phyloP scores from a whole-genome alignment of 192 early-diverging fungal genomes.

The Coemansia sp. region DNA sequence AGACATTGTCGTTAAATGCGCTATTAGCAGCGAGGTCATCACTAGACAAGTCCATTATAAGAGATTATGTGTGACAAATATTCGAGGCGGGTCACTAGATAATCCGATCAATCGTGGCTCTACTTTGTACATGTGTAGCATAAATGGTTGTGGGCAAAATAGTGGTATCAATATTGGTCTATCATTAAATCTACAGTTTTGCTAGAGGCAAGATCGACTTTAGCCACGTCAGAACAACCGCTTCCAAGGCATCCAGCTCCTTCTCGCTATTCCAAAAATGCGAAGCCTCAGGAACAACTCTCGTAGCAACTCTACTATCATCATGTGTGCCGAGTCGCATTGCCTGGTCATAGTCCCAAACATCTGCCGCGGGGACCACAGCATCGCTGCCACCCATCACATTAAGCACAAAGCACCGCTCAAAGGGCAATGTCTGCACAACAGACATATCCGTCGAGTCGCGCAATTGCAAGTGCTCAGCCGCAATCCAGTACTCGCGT shows the following conservation, averaged over 20 bases:
- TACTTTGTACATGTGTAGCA: neutral
- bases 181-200: neutral
- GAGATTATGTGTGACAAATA: neutral
- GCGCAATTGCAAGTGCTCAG: slow-evolving; percentile 34
- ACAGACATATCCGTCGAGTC: slow-evolving; percentile 50
- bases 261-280: slow-evolving; percentile 38
- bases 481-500: slow-evolving; percentile 44
- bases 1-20: neutral
- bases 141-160: neutral
- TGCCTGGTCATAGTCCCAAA: slow-evolving; percentile 47
- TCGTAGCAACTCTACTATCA: slow-evolving; percentile 14
- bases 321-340: slow-evolving; percentile 27
- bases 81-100: neutral
- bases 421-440: slow-evolving; percentile 46
- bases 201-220: neutral
- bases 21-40: neutral
- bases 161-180: neutral
- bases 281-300: slow-evolving; percentile 28
- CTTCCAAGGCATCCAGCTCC: slow-evolving; percentile 12
- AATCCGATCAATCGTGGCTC: neutral
- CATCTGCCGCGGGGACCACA: slow-evolving; percentile 53
- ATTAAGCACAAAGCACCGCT: slow-evolving; percentile 50
- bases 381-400: slow-evolving; percentile 55
- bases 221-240: neutral
- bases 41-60: neutral